Evolutionary conservation across 345 rosid species (phyloP), one percentile per base, ranked within the genome.

Genomic region (Eucalyptus sp.): DNA sequence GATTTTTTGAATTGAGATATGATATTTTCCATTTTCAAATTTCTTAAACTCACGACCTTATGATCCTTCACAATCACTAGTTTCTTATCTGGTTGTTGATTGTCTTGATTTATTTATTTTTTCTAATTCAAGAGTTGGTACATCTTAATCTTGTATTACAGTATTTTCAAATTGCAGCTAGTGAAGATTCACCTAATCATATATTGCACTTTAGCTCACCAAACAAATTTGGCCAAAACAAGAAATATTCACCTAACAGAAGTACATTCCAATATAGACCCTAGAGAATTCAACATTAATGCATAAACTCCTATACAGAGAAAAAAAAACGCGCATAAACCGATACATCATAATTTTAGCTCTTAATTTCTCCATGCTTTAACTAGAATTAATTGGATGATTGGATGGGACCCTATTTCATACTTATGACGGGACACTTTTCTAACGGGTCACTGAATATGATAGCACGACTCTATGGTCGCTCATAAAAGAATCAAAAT

Each of bases 391-490:
- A 68, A 68, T 68, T 68, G 44, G 80, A 68, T 8, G 6, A 4
- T 31, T 3, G 80, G 80, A 33, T 3, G 6, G 44, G 2, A 33
- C 25, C 25, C 4, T 2, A 37, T 71, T 37, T 71, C 20, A 37
- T 10, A 37, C 1, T 13, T 37, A 37, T 71, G 81, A 71, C 2
- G 5, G 27, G 44, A 33, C 81, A 15, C 25, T 71, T 71, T 37
- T 18, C 12, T 5, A 68, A 17, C 1, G 44, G 80, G 80, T 33
- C 44, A 18, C 2, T 0, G 0, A 37, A 71, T 37, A 71, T 3
- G 81, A 71, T 71, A 5, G 46, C 81, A 71, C 0, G 14, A 37
- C 81, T 71, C 13, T 37, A 37, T 71, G 41, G 7, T 7, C 4
- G 0, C 44, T 17, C 13, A 5, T 33, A 71, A 33, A 71, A 64